Conservation (phyloP, 1,139 yeast species). For the Yamadazyma dendronema region DNA sequence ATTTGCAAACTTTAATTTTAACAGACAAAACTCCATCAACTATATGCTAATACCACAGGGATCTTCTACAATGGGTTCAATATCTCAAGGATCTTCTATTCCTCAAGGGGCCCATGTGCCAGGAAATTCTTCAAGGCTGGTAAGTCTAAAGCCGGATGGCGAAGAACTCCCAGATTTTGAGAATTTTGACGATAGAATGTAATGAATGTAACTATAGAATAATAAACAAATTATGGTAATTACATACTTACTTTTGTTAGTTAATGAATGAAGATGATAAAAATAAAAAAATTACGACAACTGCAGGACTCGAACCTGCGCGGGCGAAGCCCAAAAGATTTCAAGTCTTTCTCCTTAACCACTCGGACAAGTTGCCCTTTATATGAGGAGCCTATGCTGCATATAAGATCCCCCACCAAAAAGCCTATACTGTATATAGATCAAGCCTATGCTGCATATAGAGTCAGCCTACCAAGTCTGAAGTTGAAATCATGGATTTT, state of each 20-base stretch:
- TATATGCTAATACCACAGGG: conserved; percentile 9
- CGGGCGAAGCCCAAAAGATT: conserved; percentile 60
- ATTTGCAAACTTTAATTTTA: conserved; percentile 7
- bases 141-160: conserved; percentile 4
- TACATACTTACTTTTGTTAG: not conserved
- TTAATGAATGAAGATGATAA: too few species aligned
- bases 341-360: conserved; percentile 60
- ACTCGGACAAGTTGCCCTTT: conserved; percentile 53
- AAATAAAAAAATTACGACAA: conserved; percentile 33
- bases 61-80: too few species aligned
- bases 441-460: too few species aligned
- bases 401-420: not conserved
- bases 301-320: conserved; percentile 63
- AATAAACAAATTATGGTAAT: too few species aligned
- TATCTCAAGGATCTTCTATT: too few species aligned
- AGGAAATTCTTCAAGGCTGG: too few species aligned
- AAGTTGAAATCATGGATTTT: too few species aligned
- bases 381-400: not conserved
- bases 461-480: too few species aligned
- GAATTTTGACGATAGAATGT: conserved; percentile 14
- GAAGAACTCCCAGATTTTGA: conserved; percentile 12
- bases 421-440: not conserved
- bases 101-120: too few species aligned
- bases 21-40: conserved; percentile 10
- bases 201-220: conserved; percentile 5